Evolutionary conservation across 2,329 filamentous ascomycete genomes (phyloP).

Genomic region (Aspergillus intermedius): DNA sequence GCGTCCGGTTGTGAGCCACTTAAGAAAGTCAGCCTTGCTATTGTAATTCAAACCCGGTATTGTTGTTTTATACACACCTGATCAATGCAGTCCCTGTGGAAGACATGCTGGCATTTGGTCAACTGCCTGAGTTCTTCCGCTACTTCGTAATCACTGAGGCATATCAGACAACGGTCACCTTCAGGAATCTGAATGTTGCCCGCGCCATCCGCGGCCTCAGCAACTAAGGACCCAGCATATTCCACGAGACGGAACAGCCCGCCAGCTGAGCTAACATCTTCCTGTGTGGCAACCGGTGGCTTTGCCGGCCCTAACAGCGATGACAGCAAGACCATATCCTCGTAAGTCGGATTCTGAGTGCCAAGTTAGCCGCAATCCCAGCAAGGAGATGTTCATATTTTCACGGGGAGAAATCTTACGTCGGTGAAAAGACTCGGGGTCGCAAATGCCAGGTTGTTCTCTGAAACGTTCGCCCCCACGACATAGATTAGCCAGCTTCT

Average conservation of each 20-base stretch:
- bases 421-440: slow-evolving; percentile 65
- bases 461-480: slow-evolving; percentile 61
- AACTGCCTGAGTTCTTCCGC: slow-evolving; percentile 57
- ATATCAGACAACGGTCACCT: slow-evolving; percentile 58
- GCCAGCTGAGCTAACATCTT: slow-evolving; percentile 57
- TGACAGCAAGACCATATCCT: slow-evolving; percentile 65
- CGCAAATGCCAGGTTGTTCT: slow-evolving; percentile 63
- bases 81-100: slow-evolving; percentile 64
- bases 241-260: slow-evolving; percentile 52
- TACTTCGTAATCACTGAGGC: slow-evolving; percentile 58
- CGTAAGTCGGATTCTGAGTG: slow-evolving; percentile 56
- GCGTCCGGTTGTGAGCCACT: slow-evolving; percentile 57
- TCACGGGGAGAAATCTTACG: slow-evolving; percentile 35
- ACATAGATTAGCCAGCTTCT: slow-evolving; percentile 69
- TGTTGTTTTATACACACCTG: slow-evolving; percentile 42
- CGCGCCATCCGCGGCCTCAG: slow-evolving; percentile 40
- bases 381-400: neutral
- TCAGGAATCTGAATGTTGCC: slow-evolving; percentile 32
- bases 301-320: slow-evolving; percentile 62
- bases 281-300: slow-evolving; percentile 59
- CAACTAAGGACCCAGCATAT: slow-evolving; percentile 39
- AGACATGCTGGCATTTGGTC: slow-evolving; percentile 59
- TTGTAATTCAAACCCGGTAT: slow-evolving; percentile 3
- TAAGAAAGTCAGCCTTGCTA: slow-evolving; percentile 32
- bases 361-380: slow-evolving; percentile 8